Conservation (phyloP, 163 green algal species). For the Chlorella variabilis region DNA sequence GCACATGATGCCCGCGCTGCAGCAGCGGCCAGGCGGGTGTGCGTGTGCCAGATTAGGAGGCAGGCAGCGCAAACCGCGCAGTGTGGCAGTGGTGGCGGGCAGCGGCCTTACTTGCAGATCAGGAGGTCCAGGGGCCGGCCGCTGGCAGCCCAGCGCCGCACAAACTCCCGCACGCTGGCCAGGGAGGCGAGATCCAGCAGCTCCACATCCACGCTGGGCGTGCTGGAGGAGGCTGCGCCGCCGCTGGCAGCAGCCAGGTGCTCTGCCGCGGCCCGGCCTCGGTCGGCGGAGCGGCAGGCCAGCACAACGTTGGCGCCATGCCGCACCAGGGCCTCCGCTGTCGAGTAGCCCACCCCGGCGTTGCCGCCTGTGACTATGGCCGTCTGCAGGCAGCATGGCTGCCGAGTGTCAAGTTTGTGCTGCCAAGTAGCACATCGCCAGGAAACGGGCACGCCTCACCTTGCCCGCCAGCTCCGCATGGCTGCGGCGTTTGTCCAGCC, state of each 20-base stretch:
- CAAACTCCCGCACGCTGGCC: constrained; percentile 22
- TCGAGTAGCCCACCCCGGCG: constrained; percentile 15
- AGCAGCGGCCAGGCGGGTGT: too few species aligned
- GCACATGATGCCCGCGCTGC: constrained; percentile 29
- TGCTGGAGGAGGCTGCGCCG: not conserved
- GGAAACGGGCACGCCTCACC: too few species aligned
- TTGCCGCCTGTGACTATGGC: constrained; percentile 31
- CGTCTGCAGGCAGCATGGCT: not conserved
- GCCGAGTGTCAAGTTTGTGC: not conserved
- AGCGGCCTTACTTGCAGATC: too few species aligned
- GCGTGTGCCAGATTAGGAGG: too few species aligned
- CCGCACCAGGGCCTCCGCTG: constrained; percentile 5
- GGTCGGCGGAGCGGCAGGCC: constrained; percentile 1
- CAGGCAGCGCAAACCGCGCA: too few species aligned
- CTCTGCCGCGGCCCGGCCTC: not conserved
- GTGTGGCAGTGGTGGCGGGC: too few species aligned
- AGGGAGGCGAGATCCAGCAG: constrained; percentile 5
- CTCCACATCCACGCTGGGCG: constrained; percentile 6
- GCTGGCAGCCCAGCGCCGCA: not conserved
- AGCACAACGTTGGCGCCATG: constrained; percentile 17
- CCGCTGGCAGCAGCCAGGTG: not conserved
- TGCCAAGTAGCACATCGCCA: not conserved
- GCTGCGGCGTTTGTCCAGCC: not conserved
- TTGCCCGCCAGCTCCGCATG: not conserved
- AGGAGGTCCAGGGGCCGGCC: constrained; percentile 17